Conservation (phyloP, 805 yeast species). For the Ogataea populi-albae region DNA sequence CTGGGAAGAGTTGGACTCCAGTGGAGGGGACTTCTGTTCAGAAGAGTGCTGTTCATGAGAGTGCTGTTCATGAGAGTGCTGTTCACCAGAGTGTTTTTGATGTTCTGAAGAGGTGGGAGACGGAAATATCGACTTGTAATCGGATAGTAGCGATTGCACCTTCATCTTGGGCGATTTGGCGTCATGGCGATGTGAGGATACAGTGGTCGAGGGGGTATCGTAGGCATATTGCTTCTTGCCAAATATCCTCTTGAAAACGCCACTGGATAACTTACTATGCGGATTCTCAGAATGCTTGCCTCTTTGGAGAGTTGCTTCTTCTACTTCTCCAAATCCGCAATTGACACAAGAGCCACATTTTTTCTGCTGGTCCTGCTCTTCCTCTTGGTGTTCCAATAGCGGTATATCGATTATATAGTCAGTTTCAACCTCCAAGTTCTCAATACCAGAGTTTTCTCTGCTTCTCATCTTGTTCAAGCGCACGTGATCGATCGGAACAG, state of each 20-base stretch:
- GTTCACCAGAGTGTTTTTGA: not conserved
- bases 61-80: too few relatives aligned
- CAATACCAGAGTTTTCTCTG: slow-evolving; percentile 26
- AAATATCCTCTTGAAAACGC: slow-evolving; percentile 15
- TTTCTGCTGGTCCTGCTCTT: slow-evolving; percentile 6
- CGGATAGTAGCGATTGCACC: slow-evolving; percentile 19
- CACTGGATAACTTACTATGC: slow-evolving; percentile 6
- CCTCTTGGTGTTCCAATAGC: slow-evolving; percentile 8
- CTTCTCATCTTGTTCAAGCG: slow-evolving; percentile 28
- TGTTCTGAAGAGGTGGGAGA: slow-evolving; percentile 19
- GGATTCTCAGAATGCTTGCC: not conserved
- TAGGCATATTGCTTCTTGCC: slow-evolving; percentile 10
- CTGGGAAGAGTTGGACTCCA: not conserved
- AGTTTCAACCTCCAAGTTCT: slow-evolving; percentile 28
- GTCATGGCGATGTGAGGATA: slow-evolving; percentile 2
- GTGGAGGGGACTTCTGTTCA: not conserved
- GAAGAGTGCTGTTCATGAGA: not conserved
- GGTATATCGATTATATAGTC: slow-evolving; percentile 29
- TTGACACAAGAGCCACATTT: slow-evolving; percentile 29
- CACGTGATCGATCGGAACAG: slow-evolving; percentile 36
- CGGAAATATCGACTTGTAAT: slow-evolving; percentile 26
- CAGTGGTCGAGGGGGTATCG: slow-evolving; percentile 1
- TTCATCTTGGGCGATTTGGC: slow-evolving; percentile 11
- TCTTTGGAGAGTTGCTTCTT: not conserved
- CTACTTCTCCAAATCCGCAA: slow-evolving; percentile 25